Evolutionary conservation across 169 alveolate genomes (phyloP).

Genomic region (Plasmodium reichenowi): DNA sequence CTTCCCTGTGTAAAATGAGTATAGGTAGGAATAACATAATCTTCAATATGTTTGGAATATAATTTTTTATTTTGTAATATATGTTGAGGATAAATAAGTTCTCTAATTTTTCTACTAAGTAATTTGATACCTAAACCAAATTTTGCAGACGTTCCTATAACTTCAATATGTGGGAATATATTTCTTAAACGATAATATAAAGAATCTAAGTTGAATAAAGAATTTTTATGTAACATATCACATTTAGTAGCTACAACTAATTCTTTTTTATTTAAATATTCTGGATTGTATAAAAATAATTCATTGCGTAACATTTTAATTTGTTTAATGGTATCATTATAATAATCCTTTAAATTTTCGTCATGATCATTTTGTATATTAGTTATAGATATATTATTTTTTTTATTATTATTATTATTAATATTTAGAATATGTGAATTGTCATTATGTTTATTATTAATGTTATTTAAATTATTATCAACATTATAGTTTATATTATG

Average conservation of each 20-base stretch:
- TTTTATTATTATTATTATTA: neutral
- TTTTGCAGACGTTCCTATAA: constrained; percentile 87
- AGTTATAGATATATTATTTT: neutral
- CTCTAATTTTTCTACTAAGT: constrained; percentile 63
- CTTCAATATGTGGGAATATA: constrained; percentile 81
- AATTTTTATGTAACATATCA: constrained; percentile 86
- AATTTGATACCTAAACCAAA: constrained; percentile 85
- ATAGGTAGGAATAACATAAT: constrained; percentile 65
- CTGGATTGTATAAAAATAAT: constrained; percentile 66
- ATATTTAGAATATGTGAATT: neutral
- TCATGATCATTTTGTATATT: neutral
- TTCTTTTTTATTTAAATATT: constrained; percentile 68
- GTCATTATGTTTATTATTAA: no score
- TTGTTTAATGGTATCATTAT: constrained; percentile 70
- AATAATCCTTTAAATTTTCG: constrained; percentile 35
- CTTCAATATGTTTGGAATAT: constrained; percentile 62
- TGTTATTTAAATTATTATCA: neutral
- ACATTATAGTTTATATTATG: neutral
- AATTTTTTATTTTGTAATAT: constrained; percentile 48
- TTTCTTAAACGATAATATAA: constrained; percentile 80
- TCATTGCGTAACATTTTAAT: constrained; percentile 72
- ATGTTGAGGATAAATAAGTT: constrained; percentile 61
- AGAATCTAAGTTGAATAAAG: constrained; percentile 84
- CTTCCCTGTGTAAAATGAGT: constrained; percentile 36
- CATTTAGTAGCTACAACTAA: constrained; percentile 86